These are phyloP conservation scores for Metschnikowia amazonensis DNA, from an alignment of 805 yeast genomes.

Conservation along the genomic window DNA sequence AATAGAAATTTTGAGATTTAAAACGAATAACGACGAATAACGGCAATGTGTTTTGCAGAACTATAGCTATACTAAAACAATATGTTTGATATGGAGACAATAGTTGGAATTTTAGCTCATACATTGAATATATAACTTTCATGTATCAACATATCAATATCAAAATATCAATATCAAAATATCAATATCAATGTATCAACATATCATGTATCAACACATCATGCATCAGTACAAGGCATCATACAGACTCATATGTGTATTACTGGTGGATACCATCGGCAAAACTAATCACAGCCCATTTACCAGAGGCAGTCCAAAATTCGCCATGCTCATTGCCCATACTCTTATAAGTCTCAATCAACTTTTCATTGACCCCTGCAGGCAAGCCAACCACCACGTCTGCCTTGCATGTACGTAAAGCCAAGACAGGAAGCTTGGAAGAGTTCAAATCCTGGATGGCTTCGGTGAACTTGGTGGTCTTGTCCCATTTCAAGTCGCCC, in stretches of 20 bases:
- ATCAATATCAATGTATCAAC: no score
- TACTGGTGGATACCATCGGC: constrained; percentile 5
- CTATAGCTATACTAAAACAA: no score
- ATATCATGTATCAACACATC: no score
- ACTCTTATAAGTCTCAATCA: constrained; percentile 56
- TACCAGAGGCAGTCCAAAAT: constrained; percentile 85
- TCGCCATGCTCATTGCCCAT: constrained; percentile 61
- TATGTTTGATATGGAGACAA: no score
- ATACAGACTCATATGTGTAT: background rate
- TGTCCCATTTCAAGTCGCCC: constrained; percentile 86
- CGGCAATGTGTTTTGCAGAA: no score
- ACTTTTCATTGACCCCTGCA: constrained; percentile 66
- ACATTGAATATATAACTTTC: no score
- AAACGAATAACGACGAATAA: no score
- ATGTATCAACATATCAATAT: no score
- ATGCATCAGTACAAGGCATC: no score
- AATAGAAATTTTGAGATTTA: no score
- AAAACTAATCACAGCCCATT: constrained; percentile 78
- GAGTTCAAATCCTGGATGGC: constrained; percentile 69
- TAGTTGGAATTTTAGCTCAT: no score
- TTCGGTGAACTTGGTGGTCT: constrained; percentile 65
- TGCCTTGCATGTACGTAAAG: constrained; percentile 92
- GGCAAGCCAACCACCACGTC: constrained; percentile 88
- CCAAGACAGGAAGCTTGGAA: constrained; percentile 57
- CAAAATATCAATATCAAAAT: no score